phyloP scores from a whole-genome alignment of 768 basidiomycete genomes.

The Auricularia sp. region DNA sequence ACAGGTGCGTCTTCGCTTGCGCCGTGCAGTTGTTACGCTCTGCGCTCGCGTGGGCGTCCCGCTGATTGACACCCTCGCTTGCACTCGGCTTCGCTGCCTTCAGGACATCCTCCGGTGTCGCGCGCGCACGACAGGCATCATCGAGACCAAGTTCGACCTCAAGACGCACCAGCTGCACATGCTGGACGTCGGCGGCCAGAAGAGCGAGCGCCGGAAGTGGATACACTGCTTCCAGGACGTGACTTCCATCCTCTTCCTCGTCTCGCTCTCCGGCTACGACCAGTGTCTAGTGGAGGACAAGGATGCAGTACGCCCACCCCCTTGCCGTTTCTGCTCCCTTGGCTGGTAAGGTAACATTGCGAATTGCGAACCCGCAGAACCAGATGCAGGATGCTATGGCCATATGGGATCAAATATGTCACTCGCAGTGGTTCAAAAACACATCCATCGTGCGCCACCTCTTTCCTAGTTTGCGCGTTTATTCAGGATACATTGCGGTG shows the following conservation, averaged over 20 bases:
- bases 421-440: conserved; percentile 93
- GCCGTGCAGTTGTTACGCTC: not conserved
- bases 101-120: conserved; percentile 76
- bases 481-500: conserved; percentile 3
- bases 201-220: conserved; percentile 89
- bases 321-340: not conserved
- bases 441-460: conserved; percentile 63
- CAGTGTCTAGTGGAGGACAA: conserved; percentile 89
- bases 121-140: conserved; percentile 84
- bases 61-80: too few species aligned
- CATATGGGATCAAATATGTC: conserved; percentile 98
- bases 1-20: conserved; percentile 26
- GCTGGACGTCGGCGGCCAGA: conserved; percentile 87
- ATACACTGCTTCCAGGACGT: conserved; percentile 94
- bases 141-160: conserved; percentile 74
- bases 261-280: conserved; percentile 87
- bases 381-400: conserved; percentile 99
- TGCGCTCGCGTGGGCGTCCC: not conserved
- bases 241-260: conserved; percentile 84
- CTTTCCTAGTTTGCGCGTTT: not conserved
- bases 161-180: conserved; percentile 78
- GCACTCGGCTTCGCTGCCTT: not conserved
- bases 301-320: conserved; percentile 55
- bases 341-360: not conserved
- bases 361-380: conserved; percentile 41